Evolutionary conservation across 352 stramenopile species (phyloP).

Genomic region (Globisporangium polare): DNA sequence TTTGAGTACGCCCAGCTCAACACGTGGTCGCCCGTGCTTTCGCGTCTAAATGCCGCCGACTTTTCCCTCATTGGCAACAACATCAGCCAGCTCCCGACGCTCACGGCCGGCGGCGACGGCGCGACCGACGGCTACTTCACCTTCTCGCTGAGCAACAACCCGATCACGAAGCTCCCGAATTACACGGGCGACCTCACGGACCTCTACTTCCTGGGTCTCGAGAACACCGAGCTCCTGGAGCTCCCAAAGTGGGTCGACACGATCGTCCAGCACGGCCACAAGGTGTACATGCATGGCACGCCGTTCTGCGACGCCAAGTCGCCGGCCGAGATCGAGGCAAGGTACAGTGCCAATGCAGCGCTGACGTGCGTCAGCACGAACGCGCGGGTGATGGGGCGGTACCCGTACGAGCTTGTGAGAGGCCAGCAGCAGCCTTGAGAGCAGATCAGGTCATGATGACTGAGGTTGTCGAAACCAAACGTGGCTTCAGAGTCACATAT

Average conservation of each 20-base stretch:
- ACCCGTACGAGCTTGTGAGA: conserved; percentile 11
- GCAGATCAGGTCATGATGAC: too few relatives aligned
- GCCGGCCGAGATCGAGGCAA: not conserved
- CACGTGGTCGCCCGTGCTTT: conserved; percentile 6
- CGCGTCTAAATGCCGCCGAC: conserved; percentile 9
- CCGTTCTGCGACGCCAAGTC: conserved; percentile 13
- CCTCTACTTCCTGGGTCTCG: conserved; percentile 11
- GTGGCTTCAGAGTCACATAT: not conserved
- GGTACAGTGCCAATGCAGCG: not conserved
- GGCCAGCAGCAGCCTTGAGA: too few relatives aligned
- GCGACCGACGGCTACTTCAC: not conserved
- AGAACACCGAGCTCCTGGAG: conserved; percentile 9
- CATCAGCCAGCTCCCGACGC: not conserved
- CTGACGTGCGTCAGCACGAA: conserved; percentile 12
- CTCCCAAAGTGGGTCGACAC: conserved; percentile 10
- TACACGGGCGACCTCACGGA: not conserved
- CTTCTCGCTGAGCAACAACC: conserved; percentile 18
- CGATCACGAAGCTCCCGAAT: conserved; percentile 4
- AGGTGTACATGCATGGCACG: conserved; percentile 11
- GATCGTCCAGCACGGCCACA: not conserved
- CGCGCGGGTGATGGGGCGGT: not conserved
- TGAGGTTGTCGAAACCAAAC: too few relatives aligned
- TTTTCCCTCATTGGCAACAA: conserved; percentile 24
- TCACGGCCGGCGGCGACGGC: not conserved
- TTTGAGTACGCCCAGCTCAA: conserved; percentile 19